Base-by-base conservation (phyloP, 2,329 filamentous ascomycete species). In the Pezizomycotina sp. region DNA sequence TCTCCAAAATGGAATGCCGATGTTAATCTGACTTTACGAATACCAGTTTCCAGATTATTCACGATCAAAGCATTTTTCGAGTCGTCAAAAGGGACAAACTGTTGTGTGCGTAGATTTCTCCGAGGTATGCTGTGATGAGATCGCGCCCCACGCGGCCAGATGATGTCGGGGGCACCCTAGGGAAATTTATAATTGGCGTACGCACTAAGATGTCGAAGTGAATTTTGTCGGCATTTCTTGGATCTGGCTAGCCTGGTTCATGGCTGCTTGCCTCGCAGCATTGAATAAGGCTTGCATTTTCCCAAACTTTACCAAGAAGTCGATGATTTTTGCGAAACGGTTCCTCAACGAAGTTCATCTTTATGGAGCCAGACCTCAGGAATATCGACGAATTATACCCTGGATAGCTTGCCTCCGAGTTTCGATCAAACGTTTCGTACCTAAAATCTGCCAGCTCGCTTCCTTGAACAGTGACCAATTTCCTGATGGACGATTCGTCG, bases 221-320 rank as follows among this genome's bases (percentile, higher is more conserved):
- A 62, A 95, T 80, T 46, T 81, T 82, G 52, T 75, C 81, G 0
- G 80, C 79, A 74, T 84, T 52, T 95, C 77, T 53, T 95, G 89
- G 4, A 98, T 71, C 53, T 93, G 84, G 40, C 71, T 92, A 6
- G 89, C 91, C 56, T 93, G 84, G 44, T 80, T 86, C 24, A 89
- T 81, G 2, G 91, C 89, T 24, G 86, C 91, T 58, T 92, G 82
- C 21, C 91, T 73, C 8, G 91, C 89, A 26, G 89, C 86, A 53
- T 99, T 98, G 63, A 92, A 98, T 34, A 98, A 78, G 14, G 89
- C 86, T 58, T 98, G 89, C 89, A 99, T 99, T 59, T 92, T 92
- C 43, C 91, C 89, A 56, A 99, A 99, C 52, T 98, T 98, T 56
- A 99, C 83, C 27, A 92, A 65, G 57, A 98, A 99, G 48, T 91